These are phyloP conservation scores for Spinellus fusiger DNA, from an alignment of 192 early-diverging fungal species.

Conservation along the genomic window DNA sequence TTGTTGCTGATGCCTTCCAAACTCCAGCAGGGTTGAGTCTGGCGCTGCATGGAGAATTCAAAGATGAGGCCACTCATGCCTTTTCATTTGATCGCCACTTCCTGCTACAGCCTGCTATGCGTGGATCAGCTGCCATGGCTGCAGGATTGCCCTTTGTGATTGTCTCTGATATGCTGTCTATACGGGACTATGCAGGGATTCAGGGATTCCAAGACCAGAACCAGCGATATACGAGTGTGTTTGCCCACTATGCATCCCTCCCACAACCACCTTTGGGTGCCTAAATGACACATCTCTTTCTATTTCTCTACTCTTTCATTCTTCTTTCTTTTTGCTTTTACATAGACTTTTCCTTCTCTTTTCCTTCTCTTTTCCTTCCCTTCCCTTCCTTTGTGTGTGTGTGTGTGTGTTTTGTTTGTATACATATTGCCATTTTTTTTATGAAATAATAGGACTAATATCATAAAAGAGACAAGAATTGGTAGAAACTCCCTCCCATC, in stretches of 20 bases:
- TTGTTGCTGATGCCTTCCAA: slow-evolving; percentile 41
- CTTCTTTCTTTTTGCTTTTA: too few relatives aligned
- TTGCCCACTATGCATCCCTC: not conserved
- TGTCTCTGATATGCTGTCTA: slow-evolving; percentile 20
- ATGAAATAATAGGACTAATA: slow-evolving; percentile 49
- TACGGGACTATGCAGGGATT: slow-evolving; percentile 26
- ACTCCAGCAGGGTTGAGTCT: slow-evolving; percentile 27
- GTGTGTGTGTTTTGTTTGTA: not conserved
- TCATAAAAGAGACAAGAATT: slow-evolving; percentile 85
- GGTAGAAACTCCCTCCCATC: slow-evolving; percentile 90
- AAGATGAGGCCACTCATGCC: slow-evolving; percentile 12
- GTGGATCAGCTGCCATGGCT: slow-evolving; percentile 22
- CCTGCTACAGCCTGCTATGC: slow-evolving; percentile 37
- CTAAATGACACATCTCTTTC: too few relatives aligned
- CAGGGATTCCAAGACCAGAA: slow-evolving; percentile 10
- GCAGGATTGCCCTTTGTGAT: slow-evolving; percentile 28
- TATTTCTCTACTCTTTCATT: too few relatives aligned
- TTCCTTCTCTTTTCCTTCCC: too few relatives aligned
- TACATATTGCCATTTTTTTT: not conserved
- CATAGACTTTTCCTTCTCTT: not conserved
- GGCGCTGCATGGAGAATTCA: slow-evolving; percentile 31
- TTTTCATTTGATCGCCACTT: slow-evolving; percentile 43
- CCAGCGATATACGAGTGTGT: not conserved
- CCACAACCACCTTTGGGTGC: too few relatives aligned
- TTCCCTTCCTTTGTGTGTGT: too few relatives aligned